Conservation (phyloP, 192 early-diverging fungal genomes). For the Haplosporangium gracile region DNA sequence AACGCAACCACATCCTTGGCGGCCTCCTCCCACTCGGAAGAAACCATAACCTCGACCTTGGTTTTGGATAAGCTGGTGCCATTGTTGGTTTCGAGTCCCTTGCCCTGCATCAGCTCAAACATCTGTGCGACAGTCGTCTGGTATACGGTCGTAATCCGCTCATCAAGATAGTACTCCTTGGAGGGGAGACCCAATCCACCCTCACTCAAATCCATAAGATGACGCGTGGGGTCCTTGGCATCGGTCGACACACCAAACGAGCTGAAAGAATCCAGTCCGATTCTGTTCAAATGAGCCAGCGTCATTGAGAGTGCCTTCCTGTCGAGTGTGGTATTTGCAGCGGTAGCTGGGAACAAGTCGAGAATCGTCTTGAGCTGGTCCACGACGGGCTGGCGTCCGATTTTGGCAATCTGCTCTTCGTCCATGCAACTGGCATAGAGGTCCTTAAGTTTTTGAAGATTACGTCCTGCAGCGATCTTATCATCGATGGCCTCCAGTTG, state of each 20-base stretch:
- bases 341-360: slow-evolving; percentile 27
- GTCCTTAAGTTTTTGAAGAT: slow-evolving; percentile 66
- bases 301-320: slow-evolving; percentile 12
- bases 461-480: slow-evolving; percentile 44
- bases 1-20: slow-evolving; percentile 65
- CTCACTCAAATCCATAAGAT: slow-evolving; percentile 64
- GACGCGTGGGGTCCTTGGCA: slow-evolving; percentile 66
- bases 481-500: slow-evolving; percentile 7
- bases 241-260: slow-evolving; percentile 61
- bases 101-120: slow-evolving; percentile 49
- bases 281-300: slow-evolving; percentile 27
- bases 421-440: slow-evolving; percentile 72
- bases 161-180: slow-evolving; percentile 73
- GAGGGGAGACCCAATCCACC: slow-evolving; percentile 68
- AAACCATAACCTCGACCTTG: neutral
- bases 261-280: slow-evolving; percentile 57
- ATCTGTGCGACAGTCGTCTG: slow-evolving; percentile 54
- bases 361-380: slow-evolving; percentile 43
- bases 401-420: slow-evolving; percentile 40
- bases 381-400: slow-evolving; percentile 55
- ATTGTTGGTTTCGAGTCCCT: neutral
- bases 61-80: neutral
- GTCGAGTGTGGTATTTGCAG: neutral
- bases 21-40: slow-evolving; percentile 17
- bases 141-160: slow-evolving; percentile 54